Evolutionary conservation across 768 basidiomycete species (phyloP).

Genomic region (Mycena sanguinolenta): DNA sequence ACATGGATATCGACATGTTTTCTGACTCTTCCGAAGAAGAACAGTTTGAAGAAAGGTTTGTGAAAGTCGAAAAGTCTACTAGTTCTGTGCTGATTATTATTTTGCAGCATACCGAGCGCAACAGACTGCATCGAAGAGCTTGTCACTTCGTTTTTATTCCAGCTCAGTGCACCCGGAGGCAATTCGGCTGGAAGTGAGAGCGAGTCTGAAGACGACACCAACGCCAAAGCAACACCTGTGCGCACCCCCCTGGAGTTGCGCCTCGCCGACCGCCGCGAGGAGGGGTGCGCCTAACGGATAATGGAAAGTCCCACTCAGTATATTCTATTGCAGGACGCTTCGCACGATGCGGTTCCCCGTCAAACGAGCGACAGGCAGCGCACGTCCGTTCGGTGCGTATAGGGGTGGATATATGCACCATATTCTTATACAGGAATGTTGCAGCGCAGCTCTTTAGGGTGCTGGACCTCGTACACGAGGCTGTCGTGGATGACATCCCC

Average conservation of each 20-base stretch:
- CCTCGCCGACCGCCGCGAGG: conserved; percentile 25
- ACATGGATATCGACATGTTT: conserved; percentile 10
- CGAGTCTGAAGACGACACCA: conserved; percentile 2
- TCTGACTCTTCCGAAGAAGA: conserved; percentile 7
- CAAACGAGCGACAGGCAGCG: conserved; percentile 50
- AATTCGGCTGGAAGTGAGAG: neutral
- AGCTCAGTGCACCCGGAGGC: conserved; percentile 17
- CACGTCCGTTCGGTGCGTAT: conserved; percentile 55
- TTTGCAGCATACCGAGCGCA: conserved; percentile 5
- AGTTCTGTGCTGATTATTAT: no score
- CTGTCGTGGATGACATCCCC: conserved; percentile 65
- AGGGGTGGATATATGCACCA: conserved; percentile 3
- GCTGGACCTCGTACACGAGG: conserved; percentile 78
- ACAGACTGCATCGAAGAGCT: conserved; percentile 35
- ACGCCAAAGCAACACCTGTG: neutral
- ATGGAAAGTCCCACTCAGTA: neutral
- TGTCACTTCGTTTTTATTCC: conserved; percentile 34
- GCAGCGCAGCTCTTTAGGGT: conserved; percentile 79
- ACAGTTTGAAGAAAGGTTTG: neutral
- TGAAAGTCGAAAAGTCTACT: neutral
- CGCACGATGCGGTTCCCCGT: conserved; percentile 50
- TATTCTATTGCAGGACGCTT: neutral
- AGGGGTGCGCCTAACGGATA: conserved; percentile 5
- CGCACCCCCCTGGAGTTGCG: conserved; percentile 25
- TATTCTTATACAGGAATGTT: neutral